Evolutionary conservation across 768 basidiomycete species (phyloP).

Genomic region (Glaciozyma antarctica): DNA sequence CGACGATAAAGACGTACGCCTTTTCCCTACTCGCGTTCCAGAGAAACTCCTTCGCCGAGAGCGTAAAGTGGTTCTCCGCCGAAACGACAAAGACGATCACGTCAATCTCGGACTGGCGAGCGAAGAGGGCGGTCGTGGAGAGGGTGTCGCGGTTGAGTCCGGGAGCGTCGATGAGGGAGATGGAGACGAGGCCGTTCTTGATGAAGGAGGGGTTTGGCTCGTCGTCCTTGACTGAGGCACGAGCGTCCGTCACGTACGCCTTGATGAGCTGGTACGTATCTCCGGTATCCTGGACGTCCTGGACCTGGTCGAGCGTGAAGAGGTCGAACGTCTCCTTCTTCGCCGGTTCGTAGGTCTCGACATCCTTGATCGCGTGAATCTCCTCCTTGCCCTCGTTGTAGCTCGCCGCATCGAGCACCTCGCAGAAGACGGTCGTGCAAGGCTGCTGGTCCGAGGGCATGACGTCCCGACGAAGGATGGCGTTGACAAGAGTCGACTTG

Average conservation of each 20-base stretch:
- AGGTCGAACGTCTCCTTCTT: slow-evolving; percentile 70
- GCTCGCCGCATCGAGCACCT: slow-evolving; percentile 82
- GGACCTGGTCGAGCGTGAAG: slow-evolving; percentile 58
- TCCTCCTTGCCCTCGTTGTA: slow-evolving; percentile 66
- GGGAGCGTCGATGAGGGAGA: slow-evolving; percentile 95
- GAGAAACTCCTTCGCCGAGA: slow-evolving; percentile 89
- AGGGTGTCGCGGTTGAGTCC: slow-evolving; percentile 91
- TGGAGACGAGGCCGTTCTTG: slow-evolving; percentile 61
- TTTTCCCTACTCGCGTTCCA: slow-evolving; percentile 89
- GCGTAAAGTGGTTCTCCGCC: slow-evolving; percentile 96
- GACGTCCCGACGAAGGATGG: slow-evolving; percentile 74
- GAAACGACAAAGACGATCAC: slow-evolving; percentile 97
- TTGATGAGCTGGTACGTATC: slow-evolving; percentile 66
- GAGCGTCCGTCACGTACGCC: slow-evolving; percentile 75
- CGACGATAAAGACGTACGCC: slow-evolving; percentile 94
- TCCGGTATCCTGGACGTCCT: slow-evolving; percentile 61
- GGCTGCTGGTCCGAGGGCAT: slow-evolving; percentile 99
- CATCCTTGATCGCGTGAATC: slow-evolving; percentile 62
- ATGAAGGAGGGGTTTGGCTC: slow-evolving; percentile 25
- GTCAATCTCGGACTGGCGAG: slow-evolving; percentile 95
- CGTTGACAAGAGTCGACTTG: slow-evolving; percentile 97
- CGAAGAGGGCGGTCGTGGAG: slow-evolving; percentile 89
- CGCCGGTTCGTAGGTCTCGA: slow-evolving; percentile 53
- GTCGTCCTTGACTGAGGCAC: slow-evolving; percentile 44
- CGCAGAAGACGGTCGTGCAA: slow-evolving; percentile 91